Percentiles rank a stretch among this genome's conserved stretches.
Evolutionary conservation across 768 basidiomycete genomes (phyloP).

Genomic region (Lyophyllum atratum): DNA sequence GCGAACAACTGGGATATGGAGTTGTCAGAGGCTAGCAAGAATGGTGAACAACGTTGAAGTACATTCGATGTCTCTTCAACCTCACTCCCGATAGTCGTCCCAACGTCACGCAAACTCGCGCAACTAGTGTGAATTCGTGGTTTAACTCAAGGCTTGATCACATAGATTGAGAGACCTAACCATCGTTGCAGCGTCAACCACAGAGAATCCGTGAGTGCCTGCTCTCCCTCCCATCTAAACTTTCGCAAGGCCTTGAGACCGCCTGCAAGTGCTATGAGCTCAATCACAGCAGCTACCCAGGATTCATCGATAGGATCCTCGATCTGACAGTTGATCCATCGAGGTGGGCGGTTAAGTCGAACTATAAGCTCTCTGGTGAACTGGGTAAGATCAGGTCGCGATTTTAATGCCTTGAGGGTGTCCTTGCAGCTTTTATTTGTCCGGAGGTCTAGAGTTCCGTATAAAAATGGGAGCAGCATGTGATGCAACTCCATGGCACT

Average conservation of each 20-base stretch:
- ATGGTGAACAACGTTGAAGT: too few relatives aligned
- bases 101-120: neutral
- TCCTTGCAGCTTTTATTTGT: neutral
- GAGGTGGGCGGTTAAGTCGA: too few relatives aligned
- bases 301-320: too few relatives aligned
- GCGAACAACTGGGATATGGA: neutral
- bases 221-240: neutral
- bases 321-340: neutral
- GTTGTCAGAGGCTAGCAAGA: too few relatives aligned
- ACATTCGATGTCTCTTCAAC: neutral
- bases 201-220: too few relatives aligned
- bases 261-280: neutral
- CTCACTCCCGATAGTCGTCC: neutral
- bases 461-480: neutral
- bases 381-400: too few relatives aligned
- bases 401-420: neutral
- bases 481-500: neutral
- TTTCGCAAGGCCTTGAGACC: neutral
- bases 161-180: neutral
- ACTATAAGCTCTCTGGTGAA: too few relatives aligned
- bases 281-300: neutral
- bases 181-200: neutral
- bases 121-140: neutral
- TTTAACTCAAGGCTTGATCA: too few relatives aligned
- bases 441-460: neutral